Evolutionary conservation across 352 stramenopile species (phyloP), one percentile per base, ranked within the genome.

Genomic region (Globisporangium cederbergense): DNA sequence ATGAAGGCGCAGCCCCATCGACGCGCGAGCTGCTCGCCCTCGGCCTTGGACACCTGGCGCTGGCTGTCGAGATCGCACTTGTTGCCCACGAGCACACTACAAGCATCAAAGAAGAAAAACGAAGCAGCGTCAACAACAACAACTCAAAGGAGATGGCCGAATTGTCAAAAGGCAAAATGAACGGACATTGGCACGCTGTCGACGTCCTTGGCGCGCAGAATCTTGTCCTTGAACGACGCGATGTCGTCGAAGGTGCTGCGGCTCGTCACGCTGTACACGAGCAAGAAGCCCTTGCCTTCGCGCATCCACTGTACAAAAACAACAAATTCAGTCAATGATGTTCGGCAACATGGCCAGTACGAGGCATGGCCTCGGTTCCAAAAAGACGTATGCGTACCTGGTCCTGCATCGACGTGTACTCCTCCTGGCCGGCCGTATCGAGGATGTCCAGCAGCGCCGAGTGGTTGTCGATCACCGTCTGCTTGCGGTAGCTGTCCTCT

Each of bases 401-500:
- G 70, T 96, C 86, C 67, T 96, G 85, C 87, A 97, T 93, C 36
- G 85, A 91, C 72, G 88, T 96, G 81, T 97, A 97, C 69, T 97
- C 90, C 62, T 97, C 91, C 72, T 97, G 91, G 10, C 91, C 91
- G 25, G 91, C 91, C 53, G 91, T 97, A 87, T 97, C 91, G 38
- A 97, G 75, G 60, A 97, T 96, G 54, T 97, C 89, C 43, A 97
- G 75, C 65, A 95, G 71, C 60, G 88, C 87, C 53, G 84, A 81
- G 55, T 82, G 77, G 57, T 83, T 79, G 70, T 97, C 90, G 28
- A 97, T 92, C 34, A 83, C 86, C 34, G 92, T 88, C 67, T 93
- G 90, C 76, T 96, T 97, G 57, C 88, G 78, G 75, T 97, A 97
- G 72, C 90, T 96, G 72, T 97, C 91, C 84, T 97, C 90, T 95